Evolutionary conservation across 257 asterid genomes (phyloP), one percentile per base, ranked within the genome.

Genomic region (Nicotiana paniculata): DNA sequence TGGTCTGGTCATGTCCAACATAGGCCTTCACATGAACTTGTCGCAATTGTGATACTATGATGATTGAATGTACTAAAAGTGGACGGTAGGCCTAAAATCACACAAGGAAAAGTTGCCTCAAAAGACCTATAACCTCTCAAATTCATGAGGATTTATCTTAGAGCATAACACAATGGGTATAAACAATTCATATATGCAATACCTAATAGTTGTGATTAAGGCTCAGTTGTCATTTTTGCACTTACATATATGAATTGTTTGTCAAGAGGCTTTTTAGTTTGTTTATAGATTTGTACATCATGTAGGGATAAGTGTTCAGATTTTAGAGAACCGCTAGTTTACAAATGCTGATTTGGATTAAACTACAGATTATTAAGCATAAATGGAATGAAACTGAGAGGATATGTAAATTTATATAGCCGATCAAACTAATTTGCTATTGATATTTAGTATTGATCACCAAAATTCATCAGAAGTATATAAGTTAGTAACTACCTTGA

Each of bases 401-500:
- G 79, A 75, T 26, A 26, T 26, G 24, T 3, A n/a, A 35, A 46
- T 37, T 24, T 21, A 48, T 74, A 46, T 48, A 18, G 46, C 46
- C 3, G 13, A 75, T 75, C 46, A 75, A 75, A 28, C 63, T 51
- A 5, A 75, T 51, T 28, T 51, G 10, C 63, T 75, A 51, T 75
- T 4, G 63, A 75, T 51, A 39, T 24, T 51, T 28, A 75, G 46
- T 51, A 51, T 75, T 15, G 46, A 75, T 51, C 28, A 51, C 64
- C 63, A 51, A 75, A 75, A 26, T 51, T 75, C 80, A 28, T 3
- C 17, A 58, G 62, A 24, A 77, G 77, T 66, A 80, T 54, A 39
- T 81, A 28, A 83, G 72, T 32, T 48, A 4, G 15, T 24, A 26
- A 67, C 26, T 88, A 93, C 99, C 98, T 94, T 96, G 79, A 96